Percentiles rank a stretch among this genome's conserved stretches.
Evolutionary conservation across 192 early-diverging fungal species (phyloP).

Genomic region (Entrophospora sp.): DNA sequence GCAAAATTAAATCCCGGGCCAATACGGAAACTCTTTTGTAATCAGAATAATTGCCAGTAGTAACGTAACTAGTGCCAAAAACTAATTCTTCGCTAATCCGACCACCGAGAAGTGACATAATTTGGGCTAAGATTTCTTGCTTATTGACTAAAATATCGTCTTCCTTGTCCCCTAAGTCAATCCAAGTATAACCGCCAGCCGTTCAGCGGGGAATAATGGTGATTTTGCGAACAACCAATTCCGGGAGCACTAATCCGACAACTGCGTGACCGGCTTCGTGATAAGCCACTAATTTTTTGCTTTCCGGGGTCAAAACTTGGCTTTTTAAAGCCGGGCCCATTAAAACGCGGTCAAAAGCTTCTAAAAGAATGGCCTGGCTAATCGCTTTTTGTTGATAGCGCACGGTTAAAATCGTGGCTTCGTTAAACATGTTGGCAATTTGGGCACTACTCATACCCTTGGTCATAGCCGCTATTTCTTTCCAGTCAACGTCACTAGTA

Average conservation of each 20-base stretch:
- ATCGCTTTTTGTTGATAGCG: conserved; percentile 71
- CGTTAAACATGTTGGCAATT: conserved; percentile 74
- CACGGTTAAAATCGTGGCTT: conserved; percentile 68
- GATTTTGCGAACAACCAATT: not conserved
- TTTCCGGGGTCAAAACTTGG: conserved; percentile 46
- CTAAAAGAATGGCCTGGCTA: conserved; percentile 78
- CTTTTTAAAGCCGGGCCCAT: conserved; percentile 44
- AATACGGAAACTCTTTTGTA: not conserved
- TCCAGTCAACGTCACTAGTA: conserved; percentile 34
- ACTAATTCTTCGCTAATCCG: conserved; percentile 5
- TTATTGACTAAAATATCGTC: not conserved
- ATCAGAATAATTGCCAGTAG: not conserved
- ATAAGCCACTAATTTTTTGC: conserved; percentile 66
- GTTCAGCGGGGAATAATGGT: not conserved
- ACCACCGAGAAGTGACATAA: not conserved
- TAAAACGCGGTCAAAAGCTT: conserved; percentile 49
- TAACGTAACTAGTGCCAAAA: not conserved
- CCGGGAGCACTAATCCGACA: conserved; percentile 29
- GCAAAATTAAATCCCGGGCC: conserved; percentile 4
- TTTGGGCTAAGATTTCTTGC: not conserved
- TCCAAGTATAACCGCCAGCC: conserved; percentile 1
- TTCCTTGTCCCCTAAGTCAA: not conserved
- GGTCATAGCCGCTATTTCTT: conserved; percentile 57
- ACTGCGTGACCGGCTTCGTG: conserved; percentile 85
- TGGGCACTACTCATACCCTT: conserved; percentile 81